phyloP scores from a whole-genome alignment of 352 stramenopile species.

The Globisporangium polare region DNA sequence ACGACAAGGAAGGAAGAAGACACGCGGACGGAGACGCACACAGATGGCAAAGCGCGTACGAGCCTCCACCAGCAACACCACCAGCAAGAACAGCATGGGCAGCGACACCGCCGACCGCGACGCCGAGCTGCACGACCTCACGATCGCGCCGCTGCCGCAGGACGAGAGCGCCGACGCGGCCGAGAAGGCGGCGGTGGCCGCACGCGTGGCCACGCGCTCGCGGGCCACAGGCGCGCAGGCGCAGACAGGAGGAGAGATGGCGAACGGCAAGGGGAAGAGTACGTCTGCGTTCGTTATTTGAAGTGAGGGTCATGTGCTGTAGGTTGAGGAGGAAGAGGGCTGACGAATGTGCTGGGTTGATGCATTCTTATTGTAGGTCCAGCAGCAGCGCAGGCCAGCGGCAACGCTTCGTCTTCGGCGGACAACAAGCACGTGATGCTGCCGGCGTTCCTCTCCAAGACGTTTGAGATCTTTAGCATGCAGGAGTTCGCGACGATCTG shows the following conservation, averaged over 20 bases:
- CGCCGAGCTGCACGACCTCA: slow-evolving; percentile 13
- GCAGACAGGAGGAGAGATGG: neutral
- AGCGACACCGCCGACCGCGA: slow-evolving; percentile 6
- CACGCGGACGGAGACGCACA: slow-evolving; percentile 11
- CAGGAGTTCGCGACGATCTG: slow-evolving; percentile 78
- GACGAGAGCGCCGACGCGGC: neutral
- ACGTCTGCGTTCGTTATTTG: neutral
- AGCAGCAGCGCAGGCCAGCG: neutral
- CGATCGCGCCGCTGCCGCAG: slow-evolving; percentile 9
- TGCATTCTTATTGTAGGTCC: neutral
- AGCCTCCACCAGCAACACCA: slow-evolving; percentile 23
- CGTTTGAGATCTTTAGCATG: slow-evolving; percentile 92
- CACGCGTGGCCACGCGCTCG: slow-evolving; percentile 6
- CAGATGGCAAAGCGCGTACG: slow-evolving; percentile 69
- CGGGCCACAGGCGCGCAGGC: neutral
- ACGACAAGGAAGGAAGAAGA: neutral
- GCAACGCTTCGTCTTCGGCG: neutral
- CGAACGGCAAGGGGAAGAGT: slow-evolving; percentile 11
- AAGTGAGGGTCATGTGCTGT: neutral
- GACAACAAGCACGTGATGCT: slow-evolving; percentile 83
- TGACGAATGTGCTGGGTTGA: neutral
- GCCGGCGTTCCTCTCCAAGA: slow-evolving; percentile 91
- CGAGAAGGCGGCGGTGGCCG: neutral
- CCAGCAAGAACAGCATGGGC: neutral
- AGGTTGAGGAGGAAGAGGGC: neutral